These are phyloP conservation scores for Candida glucosophila DNA, from an alignment of 1,139 yeast species.

Conservation along the genomic window DNA sequence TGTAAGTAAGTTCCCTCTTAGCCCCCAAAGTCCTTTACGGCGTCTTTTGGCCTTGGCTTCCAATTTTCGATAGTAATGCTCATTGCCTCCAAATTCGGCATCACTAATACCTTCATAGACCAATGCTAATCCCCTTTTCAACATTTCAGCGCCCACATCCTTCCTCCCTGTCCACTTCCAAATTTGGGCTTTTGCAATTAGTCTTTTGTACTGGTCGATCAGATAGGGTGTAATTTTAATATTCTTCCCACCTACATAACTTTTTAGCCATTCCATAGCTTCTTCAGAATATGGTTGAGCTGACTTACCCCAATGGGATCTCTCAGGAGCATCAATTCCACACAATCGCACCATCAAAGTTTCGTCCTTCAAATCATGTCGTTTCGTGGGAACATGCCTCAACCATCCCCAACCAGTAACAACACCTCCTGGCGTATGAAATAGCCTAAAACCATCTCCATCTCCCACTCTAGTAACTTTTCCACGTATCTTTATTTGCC, in stretches of 20 bases:
- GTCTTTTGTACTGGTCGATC: conserved; percentile 82
- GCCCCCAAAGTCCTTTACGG: conserved; percentile 66
- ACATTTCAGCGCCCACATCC: conserved; percentile 85
- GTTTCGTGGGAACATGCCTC: conserved; percentile 37
- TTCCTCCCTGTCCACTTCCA: conserved; percentile 67
- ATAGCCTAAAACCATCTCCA: conserved; percentile 90
- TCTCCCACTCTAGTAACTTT: conserved; percentile 90
- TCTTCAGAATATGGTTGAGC: conserved; percentile 87
- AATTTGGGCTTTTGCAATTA: conserved; percentile 73
- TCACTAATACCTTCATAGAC: conserved; percentile 78
- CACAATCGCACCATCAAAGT: conserved; percentile 66
- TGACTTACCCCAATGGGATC: conserved; percentile 90
- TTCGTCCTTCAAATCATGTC: conserved; percentile 44
- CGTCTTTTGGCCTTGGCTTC: conserved; percentile 53
- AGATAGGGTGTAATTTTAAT: conserved; percentile 72
- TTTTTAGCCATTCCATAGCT: conserved; percentile 68
- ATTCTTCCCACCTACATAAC: conserved; percentile 52
- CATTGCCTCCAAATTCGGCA: conserved; percentile 81
- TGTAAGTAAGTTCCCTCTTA: conserved; percentile 44
- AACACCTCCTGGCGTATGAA: conserved; percentile 88
- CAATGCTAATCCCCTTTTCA: conserved; percentile 72
- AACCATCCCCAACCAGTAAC: conserved; percentile 94
- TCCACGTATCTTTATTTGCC: conserved; percentile 47
- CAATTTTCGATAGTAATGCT: conserved; percentile 44
- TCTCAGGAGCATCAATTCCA: conserved; percentile 98